Evolutionary conservation across 192 early-diverging fungal species (phyloP).

Genomic region (Coemansia sp.): DNA sequence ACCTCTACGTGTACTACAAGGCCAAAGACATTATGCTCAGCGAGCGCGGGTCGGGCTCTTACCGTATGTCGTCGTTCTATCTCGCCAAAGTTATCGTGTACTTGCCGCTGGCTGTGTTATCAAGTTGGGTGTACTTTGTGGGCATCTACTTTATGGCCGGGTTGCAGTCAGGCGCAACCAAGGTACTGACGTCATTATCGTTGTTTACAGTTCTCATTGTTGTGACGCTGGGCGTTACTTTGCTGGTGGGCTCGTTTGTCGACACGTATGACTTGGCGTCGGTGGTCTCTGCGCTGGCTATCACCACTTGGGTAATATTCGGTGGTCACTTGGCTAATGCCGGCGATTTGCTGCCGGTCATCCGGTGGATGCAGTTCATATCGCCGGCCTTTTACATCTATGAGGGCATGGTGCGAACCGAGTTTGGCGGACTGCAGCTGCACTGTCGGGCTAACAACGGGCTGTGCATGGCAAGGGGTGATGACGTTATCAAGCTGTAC

Average conservation of each 20-base stretch:
- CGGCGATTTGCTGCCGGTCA: slow-evolving; percentile 50
- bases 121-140: slow-evolving; percentile 53
- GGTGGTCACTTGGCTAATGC: slow-evolving; percentile 56
- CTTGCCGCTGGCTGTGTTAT: slow-evolving; percentile 48
- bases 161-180: slow-evolving; percentile 31
- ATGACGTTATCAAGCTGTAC: slow-evolving; percentile 51
- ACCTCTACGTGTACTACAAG: slow-evolving; percentile 55
- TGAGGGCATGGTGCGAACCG: slow-evolving; percentile 54
- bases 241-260: slow-evolving; percentile 53
- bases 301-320: slow-evolving; percentile 54
- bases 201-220: slow-evolving; percentile 48
- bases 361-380: slow-evolving; percentile 58
- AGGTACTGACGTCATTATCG: slow-evolving; percentile 38
- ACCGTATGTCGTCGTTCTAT: slow-evolving; percentile 65
- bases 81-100: slow-evolving; percentile 64
- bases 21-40: slow-evolving; percentile 62
- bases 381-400: slow-evolving; percentile 54
- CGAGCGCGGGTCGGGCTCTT: slow-evolving; percentile 68
- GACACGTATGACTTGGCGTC: slow-evolving; percentile 46
- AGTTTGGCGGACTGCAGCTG: slow-evolving; percentile 48
- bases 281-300: slow-evolving; percentile 40
- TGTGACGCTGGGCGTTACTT: slow-evolving; percentile 47
- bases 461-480: slow-evolving; percentile 51
- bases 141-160: slow-evolving; percentile 59
- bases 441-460: slow-evolving; percentile 52